Percentiles rank a stretch among this genome's conserved stretches.
Conservation (phyloP, 192 early-diverging fungal species). For the Umbelopsis sp. region DNA sequence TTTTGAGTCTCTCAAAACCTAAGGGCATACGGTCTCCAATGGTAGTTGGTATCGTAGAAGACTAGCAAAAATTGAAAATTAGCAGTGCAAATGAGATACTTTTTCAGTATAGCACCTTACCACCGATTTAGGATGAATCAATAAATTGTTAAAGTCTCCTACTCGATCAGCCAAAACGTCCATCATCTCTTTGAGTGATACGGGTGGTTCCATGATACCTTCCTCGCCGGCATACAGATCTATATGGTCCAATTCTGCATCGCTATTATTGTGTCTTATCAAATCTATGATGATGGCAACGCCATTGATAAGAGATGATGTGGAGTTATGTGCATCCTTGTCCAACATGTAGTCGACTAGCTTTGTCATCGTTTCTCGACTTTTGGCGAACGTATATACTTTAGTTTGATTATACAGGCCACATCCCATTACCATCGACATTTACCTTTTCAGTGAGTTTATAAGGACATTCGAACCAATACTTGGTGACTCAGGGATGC, state of each 20-base stretch:
- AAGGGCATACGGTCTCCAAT: constrained; percentile 78
- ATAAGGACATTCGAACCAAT: constrained; percentile 27
- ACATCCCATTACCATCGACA: not conserved
- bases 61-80: constrained; percentile 30
- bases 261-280: constrained; percentile 96
- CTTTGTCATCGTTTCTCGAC: constrained; percentile 74
- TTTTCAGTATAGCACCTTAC: constrained; percentile 42
- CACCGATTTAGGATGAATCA: constrained; percentile 74
- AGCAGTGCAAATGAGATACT: not conserved
- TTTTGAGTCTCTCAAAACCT: constrained; percentile 92
- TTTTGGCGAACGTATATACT: constrained; percentile 22
- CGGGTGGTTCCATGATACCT: constrained; percentile 4
- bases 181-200: constrained; percentile 86
- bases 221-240: constrained; percentile 11
- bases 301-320: constrained; percentile 92
- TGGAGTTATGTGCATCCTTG: constrained; percentile 69
- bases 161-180: constrained; percentile 79
- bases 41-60: constrained; percentile 71
- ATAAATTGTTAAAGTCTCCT: constrained; percentile 78
- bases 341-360: constrained; percentile 92
- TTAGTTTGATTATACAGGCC: not conserved
- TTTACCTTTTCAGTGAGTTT: constrained; percentile 20
- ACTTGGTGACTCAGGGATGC: constrained; percentile 24
- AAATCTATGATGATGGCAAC: constrained; percentile 97
- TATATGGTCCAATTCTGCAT: constrained; percentile 11